Evolutionary conservation across 2,329 filamentous ascomycete species (phyloP), one percentile per base, ranked within the genome.

Genomic region (Escovopsis sp.): DNA sequence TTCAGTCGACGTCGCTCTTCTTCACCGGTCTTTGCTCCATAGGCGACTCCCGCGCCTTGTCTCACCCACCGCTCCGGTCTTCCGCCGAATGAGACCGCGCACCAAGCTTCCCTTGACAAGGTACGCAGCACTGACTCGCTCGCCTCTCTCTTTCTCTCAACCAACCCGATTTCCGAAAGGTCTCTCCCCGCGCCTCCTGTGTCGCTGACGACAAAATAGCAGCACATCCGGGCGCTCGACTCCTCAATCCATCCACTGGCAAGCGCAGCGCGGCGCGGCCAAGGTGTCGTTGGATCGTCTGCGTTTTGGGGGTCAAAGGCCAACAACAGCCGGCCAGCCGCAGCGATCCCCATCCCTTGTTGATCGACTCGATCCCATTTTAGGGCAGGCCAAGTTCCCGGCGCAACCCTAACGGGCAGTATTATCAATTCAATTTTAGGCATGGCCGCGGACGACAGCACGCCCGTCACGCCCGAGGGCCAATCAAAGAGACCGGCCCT

Each of bases 401-500:
- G 42, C 35, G 36, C 35, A 37, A 38, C 43, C 33, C 12, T 34
- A 37, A 40, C 34, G 35, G 30, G 16, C 14, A 38, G 25, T 37
- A 20, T 14, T n/a, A n/a, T n/a, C n/a, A n/a, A n/a, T n/a, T n/a
- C 41, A 20, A n/a, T 20, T 29, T 30, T 36, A 57, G 50, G 48
- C 57, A 65, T 62, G 65, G 55, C 61, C 53, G 60, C 58, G 52
- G 66, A 68, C 51, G 64, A 69, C 57, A 67, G 65, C 60, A 59
- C 64, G 59, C 62, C 65, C 40, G 39, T 25, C n/a, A n/a, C 42
- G 50, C 57, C 61, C 49, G 57, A 59, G 55, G 59, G 61, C 70
- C 70, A 74, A 73, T 73, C 69, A 73, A 73, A 72, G 61, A 66
- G 66, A 24, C 63, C 68, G 53, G 49, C 60, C 42, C 56, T 59